phyloP scores from a whole-genome alignment of 345 rosid species.

The Euphorbia pulcherrima region DNA sequence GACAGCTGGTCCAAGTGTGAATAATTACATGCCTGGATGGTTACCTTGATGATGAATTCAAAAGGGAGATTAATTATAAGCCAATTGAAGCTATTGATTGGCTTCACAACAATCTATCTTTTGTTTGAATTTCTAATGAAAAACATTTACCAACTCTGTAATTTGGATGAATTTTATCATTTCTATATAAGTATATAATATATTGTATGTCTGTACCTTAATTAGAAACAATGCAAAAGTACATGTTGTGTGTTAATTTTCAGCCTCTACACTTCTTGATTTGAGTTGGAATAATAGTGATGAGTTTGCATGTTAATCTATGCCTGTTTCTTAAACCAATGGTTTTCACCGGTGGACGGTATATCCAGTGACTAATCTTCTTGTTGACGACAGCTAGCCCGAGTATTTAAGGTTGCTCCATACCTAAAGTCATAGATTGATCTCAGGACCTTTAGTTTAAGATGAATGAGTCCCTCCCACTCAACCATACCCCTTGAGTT shows the following conservation, averaged over 20 bases:
- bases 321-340: too few relatives aligned
- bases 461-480: too few relatives aligned
- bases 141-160: background rate
- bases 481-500: too few relatives aligned
- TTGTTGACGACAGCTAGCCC: too few relatives aligned
- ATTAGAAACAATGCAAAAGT: slow-evolving; percentile 6
- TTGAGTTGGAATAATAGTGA: slow-evolving; percentile 14
- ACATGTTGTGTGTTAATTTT: slow-evolving; percentile 13
- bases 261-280: slow-evolving; percentile 3
- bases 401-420: too few relatives aligned
- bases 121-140: slow-evolving; percentile 6
- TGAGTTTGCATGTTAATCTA: background rate
- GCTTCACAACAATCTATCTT: background rate
- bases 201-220: slow-evolving; percentile 8
- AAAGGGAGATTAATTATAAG: too few relatives aligned
- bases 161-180: slow-evolving; percentile 2
- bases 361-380: too few relatives aligned
- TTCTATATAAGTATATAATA: background rate
- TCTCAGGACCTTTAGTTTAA: too few relatives aligned
- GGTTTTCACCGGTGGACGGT: too few relatives aligned
- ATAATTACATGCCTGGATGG: slow-evolving; percentile 88
- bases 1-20: slow-evolving; percentile 71
- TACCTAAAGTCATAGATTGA: too few relatives aligned
- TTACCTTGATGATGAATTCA: slow-evolving; percentile 63
- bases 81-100: background rate